Evolutionary conservation across 2,329 filamentous ascomycete genomes (phyloP), one percentile per base, ranked within the genome.

Genomic region (Fusarium sp.): DNA sequence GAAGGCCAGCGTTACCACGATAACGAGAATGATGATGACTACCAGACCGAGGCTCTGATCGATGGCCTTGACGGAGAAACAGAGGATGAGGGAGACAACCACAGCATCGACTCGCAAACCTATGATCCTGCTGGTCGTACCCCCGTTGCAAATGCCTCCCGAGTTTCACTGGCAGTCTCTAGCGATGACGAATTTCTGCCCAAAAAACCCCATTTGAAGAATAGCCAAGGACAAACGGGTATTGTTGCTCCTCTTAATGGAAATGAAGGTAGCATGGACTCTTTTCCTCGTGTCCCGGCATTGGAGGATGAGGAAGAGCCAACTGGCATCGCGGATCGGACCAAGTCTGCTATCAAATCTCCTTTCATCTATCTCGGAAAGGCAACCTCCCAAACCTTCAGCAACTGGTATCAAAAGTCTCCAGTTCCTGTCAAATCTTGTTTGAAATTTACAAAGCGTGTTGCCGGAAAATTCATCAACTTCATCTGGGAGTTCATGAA

Each of bases 401-500:
- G 61, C 12, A 77, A 77, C 42, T 68, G 76, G 9, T 84, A 80
- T 60, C 71, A 78, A 42, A 62, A 77, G n/a, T 79, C 87, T 20
- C 86, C 87, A 2, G 53, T 42, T 5, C 81, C 85, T 7, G 32
- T 85, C 37, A 86, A 85, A 73, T 66, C 71, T 8, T 48, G 69
- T 0, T 70, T 85, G 17, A 64, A 74, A 5, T 75, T 75, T 44
- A 17, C 81, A 11, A 76, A 78, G 52, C 71, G 63, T 14, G 73
- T 83, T 20, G 82, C 80, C 46, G 80, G 75, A 74, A 80, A 87
- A 80, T 69, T 93, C 74, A 81, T 88, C 73, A 82, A 82, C 52
- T 94, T 94, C 56, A 79, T 95, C 15, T 96, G 93, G 92, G 92
- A 93, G 50, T 97, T 98, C 80, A 98, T 99, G 95, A 98, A 98